Evolutionary conservation across 202 grass and related monocot genomes (phyloP).

Genomic region (Tripidium arundinaceum): DNA sequence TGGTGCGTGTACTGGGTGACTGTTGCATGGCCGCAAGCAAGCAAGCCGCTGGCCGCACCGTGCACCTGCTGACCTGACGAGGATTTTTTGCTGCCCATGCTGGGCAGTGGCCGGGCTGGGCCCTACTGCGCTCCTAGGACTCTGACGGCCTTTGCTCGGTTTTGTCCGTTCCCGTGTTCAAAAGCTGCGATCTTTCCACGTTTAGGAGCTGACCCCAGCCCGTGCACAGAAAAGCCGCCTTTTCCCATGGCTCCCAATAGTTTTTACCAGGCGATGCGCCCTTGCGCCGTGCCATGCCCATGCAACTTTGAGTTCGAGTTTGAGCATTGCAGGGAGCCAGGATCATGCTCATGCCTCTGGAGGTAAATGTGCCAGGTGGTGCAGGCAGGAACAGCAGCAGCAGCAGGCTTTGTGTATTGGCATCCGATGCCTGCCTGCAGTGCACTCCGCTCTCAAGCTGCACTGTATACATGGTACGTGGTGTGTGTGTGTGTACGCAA

Average conservation of each 20-base stretch:
- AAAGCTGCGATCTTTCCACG: constrained; percentile 9
- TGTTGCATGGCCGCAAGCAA: not conserved
- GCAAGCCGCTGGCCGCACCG: not conserved
- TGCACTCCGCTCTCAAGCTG: no score
- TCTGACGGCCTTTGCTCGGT: not conserved
- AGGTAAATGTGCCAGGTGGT: constrained; percentile 18
- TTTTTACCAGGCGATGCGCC: no score
- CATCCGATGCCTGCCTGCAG: constrained; percentile 1
- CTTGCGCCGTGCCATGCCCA: not conserved
- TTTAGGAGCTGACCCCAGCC: not conserved
- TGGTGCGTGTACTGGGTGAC: no score
- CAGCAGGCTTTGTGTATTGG: not conserved
- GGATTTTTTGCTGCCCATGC: not conserved
- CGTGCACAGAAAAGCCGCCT: not conserved
- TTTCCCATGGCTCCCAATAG: not conserved
- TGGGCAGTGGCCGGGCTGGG: not conserved
- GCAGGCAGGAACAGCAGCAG: not conserved
- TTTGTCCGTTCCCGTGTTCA: not conserved
- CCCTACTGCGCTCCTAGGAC: not conserved
- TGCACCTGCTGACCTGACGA: not conserved
- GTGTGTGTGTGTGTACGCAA: no score
- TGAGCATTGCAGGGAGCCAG: not conserved
- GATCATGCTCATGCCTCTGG: not conserved
- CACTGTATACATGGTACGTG: not conserved
- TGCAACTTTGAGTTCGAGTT: not conserved